Evolutionary conservation across 495 filamentous ascomycete genomes (phyloP), one percentile per base, ranked within the genome.

Genomic region (Aspergillus homomorphus): DNA sequence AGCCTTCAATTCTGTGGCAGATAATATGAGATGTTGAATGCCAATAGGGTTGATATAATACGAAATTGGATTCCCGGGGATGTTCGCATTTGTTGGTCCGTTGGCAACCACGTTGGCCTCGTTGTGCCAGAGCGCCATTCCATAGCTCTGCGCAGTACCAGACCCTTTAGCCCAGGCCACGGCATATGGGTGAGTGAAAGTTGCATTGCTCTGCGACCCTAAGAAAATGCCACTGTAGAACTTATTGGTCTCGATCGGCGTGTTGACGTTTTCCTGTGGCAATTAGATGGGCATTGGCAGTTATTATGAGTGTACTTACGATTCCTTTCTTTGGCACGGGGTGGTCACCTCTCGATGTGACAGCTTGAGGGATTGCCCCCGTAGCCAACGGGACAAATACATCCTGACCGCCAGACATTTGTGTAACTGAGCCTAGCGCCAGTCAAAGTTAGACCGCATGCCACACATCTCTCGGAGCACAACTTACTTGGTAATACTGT

Each of bases 171-270:
- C 78, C 90, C 91, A 96, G 41, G 81, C 72, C 2, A 96, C 61
- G 0, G 88, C 87, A 69, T 96, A 98, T 10, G 94, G 94, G 68
- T 95, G 87, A 1, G 90, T 89, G 79, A 89, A 97, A 0, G 85
- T 82, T 1, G 86, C 79, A 41, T 82, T 80, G 4, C 74, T 81
- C 69, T 96, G 92, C 48, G 71, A 81, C 3, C 87, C 91, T 2
- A 97, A 75, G 65, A 93, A 94, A 61, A 96, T 85, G 50, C 95
- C 96, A 53, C 85, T 85, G 65, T 96, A 96, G 71, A 96, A 98
- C 64, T 96, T 97, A 71, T 97, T 95, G 14, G 92, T 94, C 51
- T 82, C 75, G 60, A 90, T 80, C 0, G 88, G 88, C 1, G 64
- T 70, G 2, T 72, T 69, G 19, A 82, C 73, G 54, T 75, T 68